Conservation (phyloP, 306 rosid genomes). For the Castanea crenata region DNA sequence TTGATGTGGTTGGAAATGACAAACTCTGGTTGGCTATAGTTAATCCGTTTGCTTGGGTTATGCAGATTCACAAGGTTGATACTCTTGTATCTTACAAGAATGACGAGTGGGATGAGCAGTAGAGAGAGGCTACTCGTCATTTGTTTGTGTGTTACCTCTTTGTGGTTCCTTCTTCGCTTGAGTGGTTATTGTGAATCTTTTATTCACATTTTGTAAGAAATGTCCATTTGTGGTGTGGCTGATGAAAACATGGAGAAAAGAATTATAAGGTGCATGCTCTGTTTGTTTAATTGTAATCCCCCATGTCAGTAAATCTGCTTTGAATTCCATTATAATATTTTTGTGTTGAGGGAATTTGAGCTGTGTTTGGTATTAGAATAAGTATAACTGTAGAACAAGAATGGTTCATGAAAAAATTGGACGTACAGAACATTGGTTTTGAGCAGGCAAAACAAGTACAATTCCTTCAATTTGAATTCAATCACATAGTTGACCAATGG, state of each 20-base stretch:
- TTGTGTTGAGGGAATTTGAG: too few species aligned
- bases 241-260: not conserved
- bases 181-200: slow-evolving; percentile 48
- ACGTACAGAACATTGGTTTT: too few species aligned
- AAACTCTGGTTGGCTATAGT: not conserved
- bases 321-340: too few species aligned
- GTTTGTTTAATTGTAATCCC: too few species aligned
- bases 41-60: slow-evolving; percentile 1
- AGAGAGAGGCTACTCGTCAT: not conserved
- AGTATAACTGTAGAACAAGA: too few species aligned
- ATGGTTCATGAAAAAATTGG: too few species aligned
- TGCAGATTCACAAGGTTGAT: slow-evolving; percentile 93
- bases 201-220: slow-evolving; percentile 52
- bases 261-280: not conserved
- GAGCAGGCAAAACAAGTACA: too few species aligned
- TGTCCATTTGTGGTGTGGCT: not conserved
- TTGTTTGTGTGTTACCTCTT: not conserved
- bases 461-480: too few species aligned
- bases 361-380: too few species aligned
- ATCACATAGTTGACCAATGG: too few species aligned
- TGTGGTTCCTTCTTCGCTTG: slow-evolving; percentile 8
- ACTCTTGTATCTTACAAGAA: slow-evolving; percentile 95
- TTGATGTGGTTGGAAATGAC: not conserved
- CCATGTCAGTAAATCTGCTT: too few species aligned
- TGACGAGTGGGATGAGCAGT: slow-evolving; percentile 60